Base-by-base conservation (phyloP, 306 rosid genomes). In the Quercus wislizeni region DNA sequence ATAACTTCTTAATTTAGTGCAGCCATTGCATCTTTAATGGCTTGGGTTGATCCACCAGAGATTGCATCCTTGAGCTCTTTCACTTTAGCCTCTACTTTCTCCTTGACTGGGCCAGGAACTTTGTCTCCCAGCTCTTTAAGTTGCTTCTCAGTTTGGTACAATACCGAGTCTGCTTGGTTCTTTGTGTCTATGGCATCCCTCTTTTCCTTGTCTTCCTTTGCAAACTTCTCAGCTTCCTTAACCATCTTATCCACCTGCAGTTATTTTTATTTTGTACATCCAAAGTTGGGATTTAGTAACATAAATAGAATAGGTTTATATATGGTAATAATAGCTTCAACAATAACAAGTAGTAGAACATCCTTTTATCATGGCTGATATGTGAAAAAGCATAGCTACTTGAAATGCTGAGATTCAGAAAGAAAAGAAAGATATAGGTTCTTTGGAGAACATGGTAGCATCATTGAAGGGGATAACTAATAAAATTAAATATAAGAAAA, bases 81-180 rank as follows among this genome's bases (percentile, higher is more conserved):
- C 2, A 92, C 84, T 80, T 92, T 91, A 0, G 91, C 92, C 80
- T 95, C 97, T 11, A 92, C 97, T 92, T 95, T 95, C 82, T 86
- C 98, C 69, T 95, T 95, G 52, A 95, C 96, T 21, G 92, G 79
- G 25, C 87, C 89, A 0, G 98, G 94, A 51, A 92, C 93, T 89
- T 95, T 91, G 76, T 91, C 98, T 73, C 94, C 94, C 25, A 92
- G 82, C 86, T 95, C 98, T 83, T 92, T 92, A 86, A 92, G 82
- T 58, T 95, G 97, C 89, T 90, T 94, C 83, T 94, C 92, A 6
- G 97, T 90, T 85, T 92, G 97, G 89, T 94, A 94, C 63, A 94
- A 92, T 54, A 94, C 96, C 1, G 97, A 92, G 75, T 95, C 98
- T 0, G 97, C 98, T 76, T 92, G 99, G 86, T 95, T 95, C 94